Base-by-base conservation (phyloP, 129 eudicot genomes). In the Flaveria ramosissima region DNA sequence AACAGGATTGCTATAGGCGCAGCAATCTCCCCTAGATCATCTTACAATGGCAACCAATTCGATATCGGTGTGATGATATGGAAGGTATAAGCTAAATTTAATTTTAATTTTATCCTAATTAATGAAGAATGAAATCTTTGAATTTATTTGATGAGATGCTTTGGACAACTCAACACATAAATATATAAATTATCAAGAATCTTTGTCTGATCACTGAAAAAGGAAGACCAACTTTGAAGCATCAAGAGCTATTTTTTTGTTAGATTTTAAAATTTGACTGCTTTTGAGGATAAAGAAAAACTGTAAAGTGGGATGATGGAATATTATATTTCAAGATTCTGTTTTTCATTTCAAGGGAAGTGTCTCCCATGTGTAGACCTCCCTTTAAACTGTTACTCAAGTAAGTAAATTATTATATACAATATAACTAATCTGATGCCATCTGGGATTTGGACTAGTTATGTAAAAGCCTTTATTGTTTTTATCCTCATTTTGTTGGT, bases 61-160 rank as follows among this genome's bases (percentile, higher is more conserved):
- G 99, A 94, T 73, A 89, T 94, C 27, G 88, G 96, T 76, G 81
- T 94, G 59, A 91, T 89, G 96, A 82, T 94, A 45, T 94, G 99
- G 99, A 94, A 94, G 99, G 99, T 87, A 87, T 36, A 70, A 27
- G 30, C 57, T 48, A 70, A 11, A 26, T 0, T 1, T 1, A 21
- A 72, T 47, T 50, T 13, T 68, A 41, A n/a, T 15, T 56, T 53
- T 52, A 68, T 53, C 20, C 68, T 68, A 55, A 48, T 46, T 27
- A 62, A 14, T 41, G 12, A 57, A 66, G 39, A 55, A 19, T 17
- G 3, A 59, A 10, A 30, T 12, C 55, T 42, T 53, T 77, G 39
- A 74, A 23, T n/a, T 42, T 23, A 42, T 77, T 55, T 56, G n/a
- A 27, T 20, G 3, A 12, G 7, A 70, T 70, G 59, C 43, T 63